A percentile compares a stretch with the other conserved stretches of the same genome.
phyloP scores from a whole-genome alignment of 305 asterid species.

The Fraxinus ornus region DNA sequence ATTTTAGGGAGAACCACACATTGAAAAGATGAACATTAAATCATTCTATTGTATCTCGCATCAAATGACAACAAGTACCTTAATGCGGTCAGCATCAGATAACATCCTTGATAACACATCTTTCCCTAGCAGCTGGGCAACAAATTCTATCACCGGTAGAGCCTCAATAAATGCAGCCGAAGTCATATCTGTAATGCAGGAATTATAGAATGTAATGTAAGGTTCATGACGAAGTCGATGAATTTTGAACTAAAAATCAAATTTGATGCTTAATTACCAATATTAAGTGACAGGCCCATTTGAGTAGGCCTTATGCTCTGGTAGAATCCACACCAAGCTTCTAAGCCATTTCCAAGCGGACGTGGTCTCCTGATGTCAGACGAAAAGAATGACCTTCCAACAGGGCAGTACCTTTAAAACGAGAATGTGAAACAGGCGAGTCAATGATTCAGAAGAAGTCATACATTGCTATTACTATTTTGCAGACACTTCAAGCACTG shows the following conservation, averaged over 20 bases:
- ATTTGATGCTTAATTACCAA: conserved; percentile 45
- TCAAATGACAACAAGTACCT: conserved; percentile 39
- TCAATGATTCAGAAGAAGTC: background rate
- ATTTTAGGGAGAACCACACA: background rate
- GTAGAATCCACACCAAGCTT: conserved; percentile 98
- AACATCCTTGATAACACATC: conserved; percentile 81
- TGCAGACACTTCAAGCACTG: background rate
- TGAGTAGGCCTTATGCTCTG: conserved; percentile 98
- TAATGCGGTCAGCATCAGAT: conserved; percentile 89
- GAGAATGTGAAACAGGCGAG: background rate
- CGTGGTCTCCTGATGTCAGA: conserved; percentile 83
- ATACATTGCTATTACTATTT: background rate
- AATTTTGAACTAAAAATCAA: background rate
- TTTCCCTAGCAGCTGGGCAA: conserved; percentile 83
- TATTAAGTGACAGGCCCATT: conserved; percentile 97
- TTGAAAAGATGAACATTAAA: conserved; percentile 2
- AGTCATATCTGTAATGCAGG: conserved; percentile 69
- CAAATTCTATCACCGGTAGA: conserved; percentile 93
- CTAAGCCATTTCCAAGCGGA: conserved; percentile 90
- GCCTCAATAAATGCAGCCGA: conserved; percentile 98
- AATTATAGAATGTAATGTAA: conserved; percentile 22
- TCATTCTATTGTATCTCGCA: background rate
- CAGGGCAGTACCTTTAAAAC: conserved; percentile 70
- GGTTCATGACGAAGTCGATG: background rate
- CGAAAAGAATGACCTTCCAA: conserved; percentile 92